A percentile compares a stretch with the other conserved stretches of the same genome.
Conservation (phyloP, 2,329 filamentous ascomycete genomes). For the Sporothrix brasiliensis region DNA sequence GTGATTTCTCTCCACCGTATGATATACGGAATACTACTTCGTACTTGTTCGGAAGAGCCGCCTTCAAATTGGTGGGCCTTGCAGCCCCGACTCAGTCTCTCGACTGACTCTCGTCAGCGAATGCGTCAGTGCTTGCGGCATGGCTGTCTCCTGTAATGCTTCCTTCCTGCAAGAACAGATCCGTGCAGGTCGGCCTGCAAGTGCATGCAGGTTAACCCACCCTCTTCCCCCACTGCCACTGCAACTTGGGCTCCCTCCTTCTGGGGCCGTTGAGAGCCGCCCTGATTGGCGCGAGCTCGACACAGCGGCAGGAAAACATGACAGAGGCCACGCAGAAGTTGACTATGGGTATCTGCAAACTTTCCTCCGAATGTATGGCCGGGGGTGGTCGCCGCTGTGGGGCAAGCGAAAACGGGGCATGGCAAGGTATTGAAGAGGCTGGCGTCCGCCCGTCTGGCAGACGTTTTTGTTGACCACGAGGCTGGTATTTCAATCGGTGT, state of each 20-base stretch:
- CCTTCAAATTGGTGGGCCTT: not conserved
- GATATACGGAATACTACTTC: no score
- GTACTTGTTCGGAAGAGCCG: not conserved
- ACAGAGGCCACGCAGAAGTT: not conserved
- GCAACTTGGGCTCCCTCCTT: conserved; percentile 24
- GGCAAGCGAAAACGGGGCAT: not conserved
- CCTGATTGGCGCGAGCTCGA: conserved; percentile 1
- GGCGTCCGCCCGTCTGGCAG: not conserved
- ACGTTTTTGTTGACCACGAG: not conserved
- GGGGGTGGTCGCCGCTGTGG: conserved; percentile 25
- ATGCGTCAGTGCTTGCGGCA: not conserved
- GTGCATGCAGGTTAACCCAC: conserved; percentile 17
- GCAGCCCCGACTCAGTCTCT: conserved; percentile 4
- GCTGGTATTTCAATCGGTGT: not conserved
- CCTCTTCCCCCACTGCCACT: conserved; percentile 3
- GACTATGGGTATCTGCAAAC: not conserved
- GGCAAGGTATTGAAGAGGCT: conserved; percentile 24
- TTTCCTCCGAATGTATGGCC: not conserved
- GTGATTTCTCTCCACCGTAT: no score
- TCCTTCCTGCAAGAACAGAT: conserved; percentile 4
- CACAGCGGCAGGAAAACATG: not conserved
- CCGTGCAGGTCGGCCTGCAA: conserved; percentile 2
- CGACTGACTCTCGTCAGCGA: no score
- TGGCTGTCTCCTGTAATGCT: not conserved
- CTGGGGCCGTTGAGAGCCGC: not conserved